Percentiles rank a stretch among this genome's conserved stretches.
These are phyloP conservation scores for Boletus sensibilis DNA, from an alignment of 768 basidiomycete species.

Conservation along the genomic window DNA sequence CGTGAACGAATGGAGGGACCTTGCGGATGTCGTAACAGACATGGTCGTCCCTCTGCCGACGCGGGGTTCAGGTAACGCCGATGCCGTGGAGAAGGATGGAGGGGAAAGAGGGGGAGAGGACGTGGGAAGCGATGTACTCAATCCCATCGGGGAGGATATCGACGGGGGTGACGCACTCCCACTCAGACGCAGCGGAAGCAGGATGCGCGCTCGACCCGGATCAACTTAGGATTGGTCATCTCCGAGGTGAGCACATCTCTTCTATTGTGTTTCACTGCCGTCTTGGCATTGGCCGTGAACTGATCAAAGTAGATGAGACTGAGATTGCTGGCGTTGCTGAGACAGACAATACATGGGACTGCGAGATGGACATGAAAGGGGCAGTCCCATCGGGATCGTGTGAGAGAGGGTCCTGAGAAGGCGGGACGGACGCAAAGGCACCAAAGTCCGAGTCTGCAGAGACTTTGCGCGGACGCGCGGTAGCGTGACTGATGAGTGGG, in stretches of 20 bases:
- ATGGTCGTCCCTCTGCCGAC: no score
- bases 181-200: constrained; percentile 24
- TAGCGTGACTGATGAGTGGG: background rate
- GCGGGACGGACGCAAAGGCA: constrained; percentile 56
- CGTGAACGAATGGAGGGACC: no score
- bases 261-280: constrained; percentile 50
- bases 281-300: constrained; percentile 57
- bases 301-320: constrained; percentile 58
- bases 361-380: background rate
- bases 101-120: background rate
- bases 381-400: background rate
- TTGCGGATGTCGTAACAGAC: no score
- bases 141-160: constrained; percentile 16
- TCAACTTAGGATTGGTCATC: constrained; percentile 11
- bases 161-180: constrained; percentile 26
- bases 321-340: constrained; percentile 2
- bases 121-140: constrained; percentile 15
- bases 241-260: constrained; percentile 44
- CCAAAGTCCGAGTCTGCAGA: constrained; percentile 56
- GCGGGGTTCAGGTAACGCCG: no score
- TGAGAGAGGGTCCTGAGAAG: constrained; percentile 47
- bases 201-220: constrained; percentile 11
- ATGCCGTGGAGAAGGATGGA: background rate
- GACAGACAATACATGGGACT: background rate
- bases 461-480: constrained; percentile 6